phyloP scores from a whole-genome alignment of 1,284 basidiomycete genomes.

The Ceratobasidium papillatum region DNA sequence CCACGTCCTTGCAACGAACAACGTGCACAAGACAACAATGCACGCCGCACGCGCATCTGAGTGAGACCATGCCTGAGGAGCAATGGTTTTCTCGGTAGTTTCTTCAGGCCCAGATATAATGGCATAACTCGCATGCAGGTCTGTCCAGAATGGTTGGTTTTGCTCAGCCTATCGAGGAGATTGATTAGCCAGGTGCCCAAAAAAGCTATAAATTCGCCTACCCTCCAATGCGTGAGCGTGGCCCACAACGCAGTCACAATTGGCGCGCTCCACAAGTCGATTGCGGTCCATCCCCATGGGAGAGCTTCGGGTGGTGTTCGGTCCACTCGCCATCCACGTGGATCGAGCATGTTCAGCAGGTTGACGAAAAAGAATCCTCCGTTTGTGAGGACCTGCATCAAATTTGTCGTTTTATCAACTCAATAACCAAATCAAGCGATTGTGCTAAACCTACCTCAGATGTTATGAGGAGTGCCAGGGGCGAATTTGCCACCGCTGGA shows the following conservation, averaged over 20 bases:
- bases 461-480: slow-evolving; percentile 42
- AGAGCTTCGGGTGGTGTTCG: slow-evolving; percentile 44
- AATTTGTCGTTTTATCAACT: neutral
- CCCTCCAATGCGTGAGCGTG: slow-evolving; percentile 40
- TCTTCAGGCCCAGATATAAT: neutral
- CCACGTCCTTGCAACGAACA: slow-evolving; percentile 29
- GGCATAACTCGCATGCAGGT: slow-evolving; percentile 23
- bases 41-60: slow-evolving; percentile 27
- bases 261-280: slow-evolving; percentile 44
- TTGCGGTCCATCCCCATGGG: slow-evolving; percentile 44
- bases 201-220: neutral
- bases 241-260: slow-evolving; percentile 43
- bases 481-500: slow-evolving; percentile 37
- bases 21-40: slow-evolving; percentile 9
- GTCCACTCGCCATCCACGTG: slow-evolving; percentile 42
- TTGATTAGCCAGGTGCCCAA: neutral
- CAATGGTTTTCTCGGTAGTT: neutral
- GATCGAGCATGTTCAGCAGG: slow-evolving; percentile 43
- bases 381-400: slow-evolving; percentile 43
- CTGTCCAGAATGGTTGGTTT: slow-evolving; percentile 20
- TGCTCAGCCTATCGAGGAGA: neutral
- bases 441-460: slow-evolving; percentile 38
- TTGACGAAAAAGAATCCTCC: slow-evolving; percentile 46
- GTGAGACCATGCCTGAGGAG: slow-evolving; percentile 29
- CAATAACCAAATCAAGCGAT: neutral